phyloP scores from a whole-genome alignment of 768 basidiomycete species.

The Holtermannia corniformis region DNA sequence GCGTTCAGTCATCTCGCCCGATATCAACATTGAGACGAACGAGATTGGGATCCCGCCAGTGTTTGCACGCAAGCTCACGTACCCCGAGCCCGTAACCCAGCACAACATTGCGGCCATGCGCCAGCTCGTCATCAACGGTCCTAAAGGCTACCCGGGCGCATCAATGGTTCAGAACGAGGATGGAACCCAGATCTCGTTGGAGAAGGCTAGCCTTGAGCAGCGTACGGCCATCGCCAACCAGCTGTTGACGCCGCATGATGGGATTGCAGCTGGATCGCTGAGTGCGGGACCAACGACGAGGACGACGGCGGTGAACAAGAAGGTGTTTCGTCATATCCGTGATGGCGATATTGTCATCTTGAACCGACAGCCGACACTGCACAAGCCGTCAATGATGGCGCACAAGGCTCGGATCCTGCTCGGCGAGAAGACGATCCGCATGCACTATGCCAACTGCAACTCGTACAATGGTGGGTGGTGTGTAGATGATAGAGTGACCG shows the following conservation, averaged over 20 bases:
- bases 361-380: constrained; percentile 95
- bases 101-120: constrained; percentile 81
- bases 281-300: constrained; percentile 56
- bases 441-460: constrained; percentile 99
- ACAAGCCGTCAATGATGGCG: constrained; percentile 99
- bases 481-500: constrained; percentile 10
- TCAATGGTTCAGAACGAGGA: constrained; percentile 93
- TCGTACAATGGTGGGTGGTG: constrained; percentile 80
- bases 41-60: constrained; percentile 98
- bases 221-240: constrained; percentile 92
- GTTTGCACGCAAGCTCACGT: constrained; percentile 92
- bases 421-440: constrained; percentile 97
- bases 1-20: constrained; percentile 98
- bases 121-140: constrained; percentile 81
- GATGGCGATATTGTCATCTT: constrained; percentile 93
- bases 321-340: constrained; percentile 86
- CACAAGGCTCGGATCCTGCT: constrained; percentile 83
- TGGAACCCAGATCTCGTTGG: constrained; percentile 74
- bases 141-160: constrained; percentile 81
- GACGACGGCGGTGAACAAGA: constrained; percentile 80
- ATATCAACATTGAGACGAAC: constrained; percentile 97
- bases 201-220: constrained; percentile 68
- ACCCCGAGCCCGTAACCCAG: constrained; percentile 91
- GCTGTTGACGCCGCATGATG: constrained; percentile 79
- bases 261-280: constrained; percentile 43